phyloP scores from a whole-genome alignment of 768 basidiomycete species.

The Termitomyces sp. region DNA sequence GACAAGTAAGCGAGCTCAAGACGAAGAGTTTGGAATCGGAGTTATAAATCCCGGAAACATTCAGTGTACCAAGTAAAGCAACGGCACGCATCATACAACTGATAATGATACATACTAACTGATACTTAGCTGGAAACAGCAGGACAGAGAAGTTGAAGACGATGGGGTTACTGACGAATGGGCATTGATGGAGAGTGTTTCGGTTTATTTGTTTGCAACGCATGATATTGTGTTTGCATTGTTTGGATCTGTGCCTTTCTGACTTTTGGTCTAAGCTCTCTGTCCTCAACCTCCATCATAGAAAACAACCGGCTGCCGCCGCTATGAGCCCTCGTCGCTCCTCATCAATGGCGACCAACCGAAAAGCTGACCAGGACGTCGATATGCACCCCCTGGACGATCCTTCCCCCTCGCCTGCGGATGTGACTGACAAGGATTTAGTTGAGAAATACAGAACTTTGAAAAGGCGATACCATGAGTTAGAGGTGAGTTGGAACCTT shows the following conservation, averaged over 20 bases:
- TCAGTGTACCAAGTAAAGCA: not conserved
- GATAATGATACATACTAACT: too few relatives aligned
- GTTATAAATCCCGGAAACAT: not conserved
- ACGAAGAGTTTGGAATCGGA: not conserved
- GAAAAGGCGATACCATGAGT: slow-evolving; percentile 60
- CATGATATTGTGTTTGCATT: slow-evolving; percentile 36
- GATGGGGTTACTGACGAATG: not conserved
- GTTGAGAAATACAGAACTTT: slow-evolving; percentile 59
- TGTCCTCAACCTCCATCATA: slow-evolving; percentile 24
- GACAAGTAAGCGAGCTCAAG: not conserved
- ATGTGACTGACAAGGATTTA: slow-evolving; percentile 38
- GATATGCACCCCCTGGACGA: slow-evolving; percentile 45
- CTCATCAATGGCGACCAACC: slow-evolving; percentile 27
- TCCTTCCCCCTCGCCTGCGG: slow-evolving; percentile 27
- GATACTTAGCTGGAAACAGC: not conserved
- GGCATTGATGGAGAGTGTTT: not conserved
- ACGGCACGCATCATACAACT: not conserved
- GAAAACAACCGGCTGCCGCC: slow-evolving; percentile 7
- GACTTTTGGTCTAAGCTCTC: slow-evolving; percentile 27
- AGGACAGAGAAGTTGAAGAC: not conserved
- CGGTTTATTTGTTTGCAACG: slow-evolving; percentile 28
- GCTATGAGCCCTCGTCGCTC: slow-evolving; percentile 21
- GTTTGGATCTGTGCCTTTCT: slow-evolving; percentile 31
- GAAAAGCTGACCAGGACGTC: slow-evolving; percentile 41
- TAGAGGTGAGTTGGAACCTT: slow-evolving; percentile 49